Evolutionary conservation across 192 early-diverging fungal genomes (phyloP).

Genomic region (Pilaira anomala): DNA sequence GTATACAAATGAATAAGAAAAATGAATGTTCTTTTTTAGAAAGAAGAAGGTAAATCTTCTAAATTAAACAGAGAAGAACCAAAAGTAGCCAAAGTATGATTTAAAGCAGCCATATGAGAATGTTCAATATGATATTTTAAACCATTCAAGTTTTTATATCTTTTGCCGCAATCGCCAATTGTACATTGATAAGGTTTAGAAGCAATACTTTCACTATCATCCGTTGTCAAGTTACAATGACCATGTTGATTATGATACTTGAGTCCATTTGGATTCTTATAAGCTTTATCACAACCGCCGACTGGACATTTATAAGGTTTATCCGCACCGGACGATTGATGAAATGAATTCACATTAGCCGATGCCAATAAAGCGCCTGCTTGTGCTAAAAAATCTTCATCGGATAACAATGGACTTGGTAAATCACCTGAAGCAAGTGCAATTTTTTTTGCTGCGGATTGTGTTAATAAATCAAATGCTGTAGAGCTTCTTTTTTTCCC

Average conservation of each 20-base stretch:
- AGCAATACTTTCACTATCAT: constrained; percentile 53
- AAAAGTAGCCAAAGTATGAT: constrained; percentile 36
- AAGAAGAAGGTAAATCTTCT: neutral
- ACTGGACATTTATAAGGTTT: constrained; percentile 90
- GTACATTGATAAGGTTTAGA: constrained; percentile 77
- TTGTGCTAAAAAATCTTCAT: constrained; percentile 42
- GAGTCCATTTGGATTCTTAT: constrained; percentile 98
- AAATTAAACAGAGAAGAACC: constrained; percentile 19
- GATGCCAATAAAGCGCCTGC: constrained; percentile 35
- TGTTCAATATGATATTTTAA: constrained; percentile 95
- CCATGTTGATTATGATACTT: constrained; percentile 98
- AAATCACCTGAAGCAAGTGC: constrained; percentile 14
- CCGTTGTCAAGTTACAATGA: constrained; percentile 60
- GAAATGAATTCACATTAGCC: constrained; percentile 2
- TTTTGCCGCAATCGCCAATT: constrained; percentile 81
- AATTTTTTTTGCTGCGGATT: constrained; percentile 20
- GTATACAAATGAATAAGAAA: neutral
- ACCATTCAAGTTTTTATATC: constrained; percentile 96
- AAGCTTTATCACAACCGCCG: constrained; percentile 86
- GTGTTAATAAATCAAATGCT: constrained; percentile 20
- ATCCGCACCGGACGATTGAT: constrained; percentile 40
- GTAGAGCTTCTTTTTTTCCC: constrained; percentile 26
- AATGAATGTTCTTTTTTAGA: too few relatives aligned
- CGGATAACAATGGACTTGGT: constrained; percentile 18
- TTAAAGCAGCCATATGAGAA: constrained; percentile 59